Conservation (phyloP, 1,284 basidiomycete species). For the Ceratorhiza oryzae-sativae region DNA sequence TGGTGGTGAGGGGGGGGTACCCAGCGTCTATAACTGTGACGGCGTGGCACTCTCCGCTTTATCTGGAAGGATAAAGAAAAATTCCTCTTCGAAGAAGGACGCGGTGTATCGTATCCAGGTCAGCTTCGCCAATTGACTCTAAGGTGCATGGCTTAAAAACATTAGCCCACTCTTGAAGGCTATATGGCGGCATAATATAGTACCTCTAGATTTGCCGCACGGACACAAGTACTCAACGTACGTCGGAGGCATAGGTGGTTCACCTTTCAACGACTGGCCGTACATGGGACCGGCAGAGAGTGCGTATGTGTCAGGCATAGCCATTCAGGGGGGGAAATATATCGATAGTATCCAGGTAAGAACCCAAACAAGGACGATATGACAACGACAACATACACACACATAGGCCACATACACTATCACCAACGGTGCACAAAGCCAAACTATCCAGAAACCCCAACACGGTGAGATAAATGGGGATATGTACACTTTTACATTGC, state of each 20-base stretch:
- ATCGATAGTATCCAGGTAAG: constrained; percentile 26
- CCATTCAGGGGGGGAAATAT: neutral
- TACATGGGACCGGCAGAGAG: neutral
- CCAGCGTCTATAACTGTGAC: neutral
- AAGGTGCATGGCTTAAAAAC: neutral
- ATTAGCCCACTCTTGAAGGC: neutral
- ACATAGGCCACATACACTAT: constrained; percentile 7
- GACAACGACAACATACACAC: neutral
- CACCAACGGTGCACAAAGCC: neutral
- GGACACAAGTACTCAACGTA: neutral
- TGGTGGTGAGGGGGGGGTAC: neutral
- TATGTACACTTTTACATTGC: neutral
- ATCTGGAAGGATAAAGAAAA: neutral
- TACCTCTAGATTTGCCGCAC: neutral
- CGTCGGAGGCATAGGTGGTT: neutral
- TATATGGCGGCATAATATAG: constrained; percentile 16
- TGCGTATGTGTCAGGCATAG: neutral
- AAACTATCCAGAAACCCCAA: no score
- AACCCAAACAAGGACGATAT: neutral
- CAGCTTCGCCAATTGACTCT: no score
- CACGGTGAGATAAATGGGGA: neutral
- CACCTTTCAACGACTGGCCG: constrained; percentile 28
- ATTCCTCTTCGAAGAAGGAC: neutral
- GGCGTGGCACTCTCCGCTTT: constrained; percentile 14
- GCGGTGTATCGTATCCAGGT: constrained; percentile 2